phyloP scores from a whole-genome alignment of 2,329 filamentous ascomycete species.

The Scedosporium aurantiacum region DNA sequence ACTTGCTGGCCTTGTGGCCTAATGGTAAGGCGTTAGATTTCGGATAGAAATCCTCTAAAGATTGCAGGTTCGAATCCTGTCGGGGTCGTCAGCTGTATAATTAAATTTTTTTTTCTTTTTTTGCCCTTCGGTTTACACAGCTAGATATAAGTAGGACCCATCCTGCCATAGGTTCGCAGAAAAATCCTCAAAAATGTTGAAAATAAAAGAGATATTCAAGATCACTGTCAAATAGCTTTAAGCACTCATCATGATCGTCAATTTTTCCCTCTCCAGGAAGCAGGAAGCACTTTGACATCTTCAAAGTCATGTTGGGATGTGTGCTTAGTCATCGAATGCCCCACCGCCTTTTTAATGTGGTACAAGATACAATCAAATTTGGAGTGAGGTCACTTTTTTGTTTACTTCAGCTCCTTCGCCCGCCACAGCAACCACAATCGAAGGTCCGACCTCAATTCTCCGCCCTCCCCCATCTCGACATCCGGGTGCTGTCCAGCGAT shows the following conservation, averaged over 20 bases:
- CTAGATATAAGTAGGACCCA: neutral
- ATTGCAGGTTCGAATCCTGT: constrained; percentile 7
- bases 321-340: no score
- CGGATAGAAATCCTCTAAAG: constrained; percentile 4
- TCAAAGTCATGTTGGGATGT: no score
- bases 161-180: neutral
- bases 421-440: neutral
- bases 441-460: neutral
- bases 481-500: neutral
- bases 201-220: neutral
- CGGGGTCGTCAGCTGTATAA: neutral
- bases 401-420: neutral
- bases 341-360: no score
- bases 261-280: no score
- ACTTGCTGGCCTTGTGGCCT: constrained; percentile 6
- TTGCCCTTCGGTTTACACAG: neutral
- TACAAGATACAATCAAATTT: no score
- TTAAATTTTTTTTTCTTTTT: neutral
- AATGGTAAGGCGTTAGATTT: constrained; percentile 8
- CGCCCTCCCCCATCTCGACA: no score
- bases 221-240: no score
- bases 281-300: no score
- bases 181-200: neutral
- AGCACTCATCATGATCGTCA: no score
- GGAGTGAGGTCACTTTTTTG: no score